These are phyloP conservation scores for Rhododendron vialii DNA, from an alignment of 148 eudicot genomes.

Conservation along the genomic window DNA sequence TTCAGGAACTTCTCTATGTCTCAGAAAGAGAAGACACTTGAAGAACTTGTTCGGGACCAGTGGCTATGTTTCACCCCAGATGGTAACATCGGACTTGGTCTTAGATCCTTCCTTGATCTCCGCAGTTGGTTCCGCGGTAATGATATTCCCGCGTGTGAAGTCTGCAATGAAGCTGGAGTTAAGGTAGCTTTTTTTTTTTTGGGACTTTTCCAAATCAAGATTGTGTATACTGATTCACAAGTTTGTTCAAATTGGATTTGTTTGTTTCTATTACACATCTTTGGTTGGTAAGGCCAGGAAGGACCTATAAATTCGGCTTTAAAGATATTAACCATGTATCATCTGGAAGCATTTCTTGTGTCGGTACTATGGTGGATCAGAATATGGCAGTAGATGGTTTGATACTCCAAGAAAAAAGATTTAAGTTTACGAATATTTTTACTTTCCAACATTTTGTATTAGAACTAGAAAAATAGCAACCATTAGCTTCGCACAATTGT, in stretches of 20 bases:
- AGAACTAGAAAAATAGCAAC: not conserved
- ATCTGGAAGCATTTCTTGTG: not conserved
- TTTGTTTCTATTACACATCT: not conserved
- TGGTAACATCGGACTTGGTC: constrained; percentile 77
- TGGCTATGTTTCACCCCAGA: constrained; percentile 68
- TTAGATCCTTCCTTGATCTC: constrained; percentile 90
- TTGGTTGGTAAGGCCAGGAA: not conserved
- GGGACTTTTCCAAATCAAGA: not conserved
- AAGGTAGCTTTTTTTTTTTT: constrained; percentile 42
- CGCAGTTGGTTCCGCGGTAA: constrained; percentile 87
- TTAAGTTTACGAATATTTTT: not conserved
- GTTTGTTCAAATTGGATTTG: not conserved
- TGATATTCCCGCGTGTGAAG: constrained; percentile 79
- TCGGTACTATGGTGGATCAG: not conserved
- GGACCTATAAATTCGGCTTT: not conserved
- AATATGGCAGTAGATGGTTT: not conserved
- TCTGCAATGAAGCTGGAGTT: constrained; percentile 91
- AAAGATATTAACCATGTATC: not conserved
- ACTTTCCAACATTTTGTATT: not conserved
- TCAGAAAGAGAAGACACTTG: constrained; percentile 85
- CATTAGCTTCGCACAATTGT: not conserved
- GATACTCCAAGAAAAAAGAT: not conserved
- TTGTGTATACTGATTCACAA: not conserved
- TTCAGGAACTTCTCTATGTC: constrained; percentile 76
- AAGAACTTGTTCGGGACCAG: constrained; percentile 63